These are phyloP conservation scores for Cladorrhinum sp. DNA, from an alignment of 2,329 filamentous ascomycete species.

Conservation along the genomic window DNA sequence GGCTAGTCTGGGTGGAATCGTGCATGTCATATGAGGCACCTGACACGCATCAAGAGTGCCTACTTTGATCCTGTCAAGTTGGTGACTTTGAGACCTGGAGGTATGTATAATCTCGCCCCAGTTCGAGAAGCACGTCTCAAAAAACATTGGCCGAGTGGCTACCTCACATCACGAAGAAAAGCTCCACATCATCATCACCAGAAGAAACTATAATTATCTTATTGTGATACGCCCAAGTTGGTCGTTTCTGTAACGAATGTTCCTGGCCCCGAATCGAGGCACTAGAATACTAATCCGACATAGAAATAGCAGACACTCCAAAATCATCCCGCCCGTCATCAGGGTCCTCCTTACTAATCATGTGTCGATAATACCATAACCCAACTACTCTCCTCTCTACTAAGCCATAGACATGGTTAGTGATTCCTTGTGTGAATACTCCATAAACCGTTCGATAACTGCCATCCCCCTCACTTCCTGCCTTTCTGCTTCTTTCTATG, in stretches of 20 bases:
- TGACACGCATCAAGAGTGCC: no score
- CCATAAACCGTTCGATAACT: not conserved
- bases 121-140: no score
- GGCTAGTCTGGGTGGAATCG: no score
- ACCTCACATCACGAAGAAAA: not conserved
- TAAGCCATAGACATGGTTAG: not conserved
- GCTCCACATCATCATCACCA: not conserved
- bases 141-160: not conserved
- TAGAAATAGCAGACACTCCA: not conserved
- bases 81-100: no score
- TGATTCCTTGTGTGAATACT: conserved; percentile 8
- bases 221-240: conserved; percentile 2
- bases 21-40: no score
- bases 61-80: no score
- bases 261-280: not conserved
- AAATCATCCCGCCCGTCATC: not conserved
- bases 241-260: not conserved
- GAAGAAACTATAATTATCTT: not conserved
- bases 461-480: conserved; percentile 19
- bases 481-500: conserved; percentile 25
- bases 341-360: not conserved
- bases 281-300: conserved; percentile 5
- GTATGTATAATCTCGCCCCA: no score
- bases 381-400: not conserved
- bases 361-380: not conserved